Percentiles rank a stretch among this genome's conserved stretches.
Conservation (phyloP, 2,329 filamentous ascomycete genomes). For the Pseudocercospora cruenta region DNA sequence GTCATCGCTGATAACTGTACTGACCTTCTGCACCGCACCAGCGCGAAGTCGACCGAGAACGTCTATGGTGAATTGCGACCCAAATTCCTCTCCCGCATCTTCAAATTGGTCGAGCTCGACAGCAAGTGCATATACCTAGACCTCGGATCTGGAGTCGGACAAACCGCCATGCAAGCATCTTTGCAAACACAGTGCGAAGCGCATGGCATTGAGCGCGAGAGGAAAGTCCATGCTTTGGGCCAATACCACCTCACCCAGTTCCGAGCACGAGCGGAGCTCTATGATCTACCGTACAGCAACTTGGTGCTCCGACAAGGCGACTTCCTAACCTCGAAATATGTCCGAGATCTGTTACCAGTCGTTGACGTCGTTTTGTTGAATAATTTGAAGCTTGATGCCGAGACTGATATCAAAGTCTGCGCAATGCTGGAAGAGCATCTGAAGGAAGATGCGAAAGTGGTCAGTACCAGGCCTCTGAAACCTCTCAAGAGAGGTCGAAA, state of each 20-base stretch:
- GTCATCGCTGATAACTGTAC: constrained; percentile 80
- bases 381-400: constrained; percentile 89
- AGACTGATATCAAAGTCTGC: constrained; percentile 79
- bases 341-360: constrained; percentile 71
- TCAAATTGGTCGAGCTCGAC: constrained; percentile 74
- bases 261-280: constrained; percentile 75
- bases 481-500: constrained; percentile 71
- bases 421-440: constrained; percentile 81
- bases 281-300: constrained; percentile 79
- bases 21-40: constrained; percentile 74
- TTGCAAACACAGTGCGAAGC: constrained; percentile 89
- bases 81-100: constrained; percentile 77
- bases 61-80: constrained; percentile 90
- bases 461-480: constrained; percentile 87
- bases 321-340: constrained; percentile 72
- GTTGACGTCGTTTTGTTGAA: constrained; percentile 96
- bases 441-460: constrained; percentile 82
- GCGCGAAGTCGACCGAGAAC: constrained; percentile 84
- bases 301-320: constrained; percentile 80
- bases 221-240: constrained; percentile 79
- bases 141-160: constrained; percentile 92
- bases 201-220: constrained; percentile 94
- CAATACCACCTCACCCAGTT: constrained; percentile 80
- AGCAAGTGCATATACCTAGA: constrained; percentile 87
- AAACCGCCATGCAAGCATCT: constrained; percentile 88